phyloP scores from a whole-genome alignment of 1,284 basidiomycete genomes.

The Ceratobasidium sp. region DNA sequence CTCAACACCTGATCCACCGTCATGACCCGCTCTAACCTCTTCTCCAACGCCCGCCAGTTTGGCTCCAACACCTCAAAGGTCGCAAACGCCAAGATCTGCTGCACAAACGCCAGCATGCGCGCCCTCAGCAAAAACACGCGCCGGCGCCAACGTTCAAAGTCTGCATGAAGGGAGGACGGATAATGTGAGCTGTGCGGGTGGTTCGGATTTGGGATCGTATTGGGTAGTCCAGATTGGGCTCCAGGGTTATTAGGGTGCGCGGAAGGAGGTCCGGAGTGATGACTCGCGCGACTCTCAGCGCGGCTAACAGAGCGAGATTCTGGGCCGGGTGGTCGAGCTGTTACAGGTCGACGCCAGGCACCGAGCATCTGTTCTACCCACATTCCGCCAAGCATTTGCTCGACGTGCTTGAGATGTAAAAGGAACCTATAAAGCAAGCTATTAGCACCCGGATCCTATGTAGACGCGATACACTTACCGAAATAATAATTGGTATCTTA shows the following conservation, averaged over 20 bases:
- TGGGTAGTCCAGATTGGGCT: constrained; percentile 14
- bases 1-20: constrained; percentile 92
- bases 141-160: constrained; percentile 84
- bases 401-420: constrained; percentile 85
- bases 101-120: constrained; percentile 92
- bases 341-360: constrained; percentile 68
- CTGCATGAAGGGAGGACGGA: constrained; percentile 64
- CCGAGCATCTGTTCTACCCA: constrained; percentile 91
- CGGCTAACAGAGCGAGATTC: constrained; percentile 36
- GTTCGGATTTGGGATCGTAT: constrained; percentile 38
- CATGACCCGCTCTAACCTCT: constrained; percentile 83
- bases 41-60: constrained; percentile 87
- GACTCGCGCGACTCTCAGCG: constrained; percentile 41
- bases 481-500: constrained; percentile 90
- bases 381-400: constrained; percentile 86
- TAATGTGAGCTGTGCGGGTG: constrained; percentile 51
- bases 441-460: background rate
- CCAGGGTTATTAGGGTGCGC: constrained; percentile 28
- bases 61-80: constrained; percentile 95
- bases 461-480: constrained; percentile 57
- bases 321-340: constrained; percentile 1
- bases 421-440: constrained; percentile 65
- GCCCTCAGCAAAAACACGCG: constrained; percentile 86
- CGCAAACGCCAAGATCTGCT: constrained; percentile 91
- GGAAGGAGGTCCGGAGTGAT: constrained; percentile 33